Base-by-base conservation (phyloP, 805 yeast species). In the Kazachstania viticola region DNA sequence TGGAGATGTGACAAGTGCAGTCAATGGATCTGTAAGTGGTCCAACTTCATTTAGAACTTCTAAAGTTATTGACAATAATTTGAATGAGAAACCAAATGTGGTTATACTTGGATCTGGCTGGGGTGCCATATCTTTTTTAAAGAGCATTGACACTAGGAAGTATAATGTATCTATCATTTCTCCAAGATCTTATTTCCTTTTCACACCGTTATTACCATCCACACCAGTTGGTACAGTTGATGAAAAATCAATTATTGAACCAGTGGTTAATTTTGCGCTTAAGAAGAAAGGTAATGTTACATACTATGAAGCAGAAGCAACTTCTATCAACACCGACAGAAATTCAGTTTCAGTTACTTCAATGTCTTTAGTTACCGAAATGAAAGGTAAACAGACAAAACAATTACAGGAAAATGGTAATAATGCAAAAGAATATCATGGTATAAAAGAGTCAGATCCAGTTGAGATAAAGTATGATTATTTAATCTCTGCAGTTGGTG, bases 211-310 rank as follows among this genome's bases (percentile, higher is more conserved):
- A 53, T 67, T 87, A 49, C 96, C 96, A 29, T 81, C 94, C 5
- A 78, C 87, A 42, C 94, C 95, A 31, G 85, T 94, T 23, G 96
- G 96, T 39, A 82, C 95, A 17, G 79, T 84, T 38, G 69, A 68
- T 47, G 94, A 82, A 57, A 81, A 91, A 56, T 85, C 95, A 19
- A 85, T 87, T 52, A 79, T 84, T 67, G 96, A 87, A 60, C 95
- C 96, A 13, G 87, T 88, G 37, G 78, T 94, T 48, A 69, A 80
- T 37, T 79, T 87, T 49, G 84, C 94, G 37, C 73, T 91, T 56
- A 72, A 72, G 62, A 69, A 76, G 32, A 69, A 76, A 27, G 88
- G 84, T 51, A 83, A 79, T 46, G 84, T 79, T 28, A 67, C 71
- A 24, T 87, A 82, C 62, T 74, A 79, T 53, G 95, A 87, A 65